Evolutionary conservation across 805 yeast species (phyloP).

Genomic region (Pichia manshurica): DNA sequence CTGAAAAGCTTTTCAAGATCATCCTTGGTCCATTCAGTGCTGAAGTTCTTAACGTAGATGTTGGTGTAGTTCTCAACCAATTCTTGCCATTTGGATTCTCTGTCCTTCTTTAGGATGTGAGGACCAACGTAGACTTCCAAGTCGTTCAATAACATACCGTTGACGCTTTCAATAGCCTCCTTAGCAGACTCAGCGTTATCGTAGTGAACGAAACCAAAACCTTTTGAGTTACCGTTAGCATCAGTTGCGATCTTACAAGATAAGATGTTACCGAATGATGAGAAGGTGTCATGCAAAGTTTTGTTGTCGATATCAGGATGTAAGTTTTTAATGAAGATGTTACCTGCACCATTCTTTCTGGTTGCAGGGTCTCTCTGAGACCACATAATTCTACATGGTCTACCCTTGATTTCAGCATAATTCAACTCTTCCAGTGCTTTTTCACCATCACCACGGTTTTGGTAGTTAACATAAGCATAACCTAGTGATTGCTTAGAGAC

Average conservation of each 20-base stretch:
- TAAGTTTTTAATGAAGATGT: constrained; percentile 96
- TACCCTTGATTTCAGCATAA: constrained; percentile 90
- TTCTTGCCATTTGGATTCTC: constrained; percentile 88
- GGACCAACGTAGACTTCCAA: constrained; percentile 93
- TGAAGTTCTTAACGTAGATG: constrained; percentile 89
- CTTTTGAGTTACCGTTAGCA: constrained; percentile 84
- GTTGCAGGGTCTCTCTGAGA: constrained; percentile 97
- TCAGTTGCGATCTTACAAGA: constrained; percentile 97
- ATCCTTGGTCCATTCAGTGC: constrained; percentile 59
- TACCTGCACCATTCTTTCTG: constrained; percentile 93
- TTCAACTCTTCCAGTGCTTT: constrained; percentile 92
- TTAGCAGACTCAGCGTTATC: constrained; percentile 88
- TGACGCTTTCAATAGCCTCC: constrained; percentile 93
- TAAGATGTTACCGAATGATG: constrained; percentile 92
- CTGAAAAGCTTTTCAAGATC: constrained; percentile 68
- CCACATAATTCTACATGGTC: constrained; percentile 99
- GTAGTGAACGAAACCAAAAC: constrained; percentile 97
- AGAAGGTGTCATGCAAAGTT: constrained; percentile 96
- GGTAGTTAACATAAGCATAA: constrained; percentile 97
- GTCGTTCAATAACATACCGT: constrained; percentile 97
- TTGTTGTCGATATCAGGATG: constrained; percentile 98
- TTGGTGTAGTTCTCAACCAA: constrained; percentile 91
- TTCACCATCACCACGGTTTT: constrained; percentile 82
- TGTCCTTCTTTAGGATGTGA: constrained; percentile 87
- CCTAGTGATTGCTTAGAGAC: constrained; percentile 95